Conservation (phyloP, 2,329 filamentous ascomycete species). For the Botrytis sinoallii region DNA sequence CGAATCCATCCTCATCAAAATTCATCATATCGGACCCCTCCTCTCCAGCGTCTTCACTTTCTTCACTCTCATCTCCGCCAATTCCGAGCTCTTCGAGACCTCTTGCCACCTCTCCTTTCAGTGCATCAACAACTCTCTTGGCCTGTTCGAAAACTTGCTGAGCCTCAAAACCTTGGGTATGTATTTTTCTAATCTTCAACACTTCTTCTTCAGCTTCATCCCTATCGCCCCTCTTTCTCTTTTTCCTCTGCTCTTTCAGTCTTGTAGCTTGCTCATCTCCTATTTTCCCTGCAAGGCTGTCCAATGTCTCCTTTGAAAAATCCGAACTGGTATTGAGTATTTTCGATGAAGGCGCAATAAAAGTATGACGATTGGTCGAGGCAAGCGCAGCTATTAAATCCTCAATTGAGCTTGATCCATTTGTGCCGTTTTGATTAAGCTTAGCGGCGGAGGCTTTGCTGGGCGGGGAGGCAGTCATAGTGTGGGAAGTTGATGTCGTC, state of each 20-base stretch:
- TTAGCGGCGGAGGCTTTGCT: slow-evolving; percentile 38
- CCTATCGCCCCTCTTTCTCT: slow-evolving; percentile 66
- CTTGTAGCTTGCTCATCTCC: slow-evolving; percentile 68
- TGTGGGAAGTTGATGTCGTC: slow-evolving; percentile 62
- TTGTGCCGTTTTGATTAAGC: slow-evolving; percentile 31
- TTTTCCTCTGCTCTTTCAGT: slow-evolving; percentile 65
- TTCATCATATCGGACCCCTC: slow-evolving; percentile 38
- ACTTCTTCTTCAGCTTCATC: slow-evolving; percentile 48
- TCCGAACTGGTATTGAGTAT: slow-evolving; percentile 68
- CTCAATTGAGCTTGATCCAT: slow-evolving; percentile 25
- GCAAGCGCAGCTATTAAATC: slow-evolving; percentile 31
- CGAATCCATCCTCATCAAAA: slow-evolving; percentile 42
- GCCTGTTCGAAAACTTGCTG: slow-evolving; percentile 95
- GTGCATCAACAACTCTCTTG: slow-evolving; percentile 71
- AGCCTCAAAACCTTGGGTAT: slow-evolving; percentile 82
- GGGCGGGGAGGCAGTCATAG: slow-evolving; percentile 51
- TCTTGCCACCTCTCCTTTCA: slow-evolving; percentile 52
- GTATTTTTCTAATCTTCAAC: slow-evolving; percentile 76
- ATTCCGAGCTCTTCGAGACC: slow-evolving; percentile 41
- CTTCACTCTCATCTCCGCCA: slow-evolving; percentile 30
- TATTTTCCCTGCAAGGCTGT: slow-evolving; percentile 71
- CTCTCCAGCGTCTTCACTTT: slow-evolving; percentile 40
- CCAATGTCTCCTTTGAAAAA: slow-evolving; percentile 76
- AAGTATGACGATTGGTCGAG: slow-evolving; percentile 43
- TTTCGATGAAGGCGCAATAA: slow-evolving; percentile 68